Percentiles rank a stretch among this genome's conserved stretches.
Conservation (phyloP, 305 asterid species). For the Fraxinus sp. region DNA sequence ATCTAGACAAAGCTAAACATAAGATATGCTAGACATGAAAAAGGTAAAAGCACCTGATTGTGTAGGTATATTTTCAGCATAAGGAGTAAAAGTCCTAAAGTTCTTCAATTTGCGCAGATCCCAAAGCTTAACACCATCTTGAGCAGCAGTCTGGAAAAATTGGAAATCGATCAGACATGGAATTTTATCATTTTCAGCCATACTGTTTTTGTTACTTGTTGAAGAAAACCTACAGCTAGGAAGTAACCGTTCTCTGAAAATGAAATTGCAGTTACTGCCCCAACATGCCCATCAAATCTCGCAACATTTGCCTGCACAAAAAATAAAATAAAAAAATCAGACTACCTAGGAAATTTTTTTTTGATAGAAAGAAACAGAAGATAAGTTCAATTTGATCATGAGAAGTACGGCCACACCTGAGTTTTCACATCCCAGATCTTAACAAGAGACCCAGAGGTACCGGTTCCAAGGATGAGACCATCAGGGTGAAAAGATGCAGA, state of each 20-base stretch:
- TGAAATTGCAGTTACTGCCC: conserved; percentile 84
- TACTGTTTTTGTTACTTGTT: not conserved
- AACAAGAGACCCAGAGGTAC: conserved; percentile 70
- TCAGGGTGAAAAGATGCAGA: conserved; percentile 99
- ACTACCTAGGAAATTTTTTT: not conserved
- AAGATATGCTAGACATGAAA: conserved; percentile 3
- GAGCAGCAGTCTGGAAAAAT: conserved; percentile 86
- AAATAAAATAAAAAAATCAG: not conserved
- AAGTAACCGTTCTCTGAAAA: conserved; percentile 99
- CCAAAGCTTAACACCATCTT: conserved; percentile 97
- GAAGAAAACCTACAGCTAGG: conserved; percentile 67
- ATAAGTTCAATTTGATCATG: not conserved
- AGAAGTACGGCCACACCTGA: conserved; percentile 52
- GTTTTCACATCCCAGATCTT: conserved; percentile 99
- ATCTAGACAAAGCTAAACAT: conserved; percentile 1
- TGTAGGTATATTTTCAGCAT: conserved; percentile 80
- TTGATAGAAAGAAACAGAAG: conserved; percentile 2
- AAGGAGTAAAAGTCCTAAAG: conserved; percentile 74
- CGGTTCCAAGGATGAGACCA: conserved; percentile 98
- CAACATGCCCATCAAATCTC: conserved; percentile 78
- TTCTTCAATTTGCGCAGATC: conserved; percentile 94
- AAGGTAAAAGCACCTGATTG: conserved; percentile 59
- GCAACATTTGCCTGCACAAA: conserved; percentile 74
- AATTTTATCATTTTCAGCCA: not conserved
- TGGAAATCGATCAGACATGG: conserved; percentile 24